Evolutionary conservation across 305 asterid genomes (phyloP).

Genomic region (Solanum chacoense): DNA sequence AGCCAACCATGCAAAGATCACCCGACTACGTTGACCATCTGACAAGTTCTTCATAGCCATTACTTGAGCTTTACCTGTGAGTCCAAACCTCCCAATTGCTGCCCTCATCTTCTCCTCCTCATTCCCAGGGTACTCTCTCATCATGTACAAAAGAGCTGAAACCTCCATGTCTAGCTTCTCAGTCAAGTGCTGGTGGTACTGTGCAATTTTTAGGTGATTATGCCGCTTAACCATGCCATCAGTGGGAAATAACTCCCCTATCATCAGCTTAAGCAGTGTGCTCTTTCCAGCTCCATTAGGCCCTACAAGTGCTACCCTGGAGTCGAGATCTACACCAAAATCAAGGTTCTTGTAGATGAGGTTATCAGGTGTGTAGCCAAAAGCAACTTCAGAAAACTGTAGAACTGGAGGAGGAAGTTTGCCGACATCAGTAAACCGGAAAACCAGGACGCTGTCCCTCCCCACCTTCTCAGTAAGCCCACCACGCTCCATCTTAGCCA

Average conservation of each 20-base stretch:
- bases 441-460: constrained; percentile 62
- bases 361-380: constrained; percentile 90
- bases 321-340: constrained; percentile 95
- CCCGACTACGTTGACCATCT: constrained; percentile 85
- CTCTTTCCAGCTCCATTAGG: constrained; percentile 99
- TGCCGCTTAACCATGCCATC: constrained; percentile 99
- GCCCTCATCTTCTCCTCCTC: constrained; percentile 97
- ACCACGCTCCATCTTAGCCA: constrained; percentile 98
- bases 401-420: constrained; percentile 98
- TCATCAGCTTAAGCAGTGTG: constrained; percentile 91
- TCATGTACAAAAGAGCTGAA: constrained; percentile 71
- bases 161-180: constrained; percentile 85
- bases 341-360: constrained; percentile 86
- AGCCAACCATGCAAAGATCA: constrained; percentile 96
- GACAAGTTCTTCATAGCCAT: constrained; percentile 93
- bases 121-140: constrained; percentile 82
- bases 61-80: constrained; percentile 87
- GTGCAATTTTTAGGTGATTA: constrained; percentile 91
- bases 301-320: constrained; percentile 94
- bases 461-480: constrained; percentile 89
- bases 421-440: constrained; percentile 84
- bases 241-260: constrained; percentile 75
- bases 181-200: constrained; percentile 85
- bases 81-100: constrained; percentile 80
- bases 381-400: constrained; percentile 84